These are phyloP conservation scores for Pseudonitzschia delicatissima DNA, from an alignment of 108 stramenopile species.

Conservation along the genomic window DNA sequence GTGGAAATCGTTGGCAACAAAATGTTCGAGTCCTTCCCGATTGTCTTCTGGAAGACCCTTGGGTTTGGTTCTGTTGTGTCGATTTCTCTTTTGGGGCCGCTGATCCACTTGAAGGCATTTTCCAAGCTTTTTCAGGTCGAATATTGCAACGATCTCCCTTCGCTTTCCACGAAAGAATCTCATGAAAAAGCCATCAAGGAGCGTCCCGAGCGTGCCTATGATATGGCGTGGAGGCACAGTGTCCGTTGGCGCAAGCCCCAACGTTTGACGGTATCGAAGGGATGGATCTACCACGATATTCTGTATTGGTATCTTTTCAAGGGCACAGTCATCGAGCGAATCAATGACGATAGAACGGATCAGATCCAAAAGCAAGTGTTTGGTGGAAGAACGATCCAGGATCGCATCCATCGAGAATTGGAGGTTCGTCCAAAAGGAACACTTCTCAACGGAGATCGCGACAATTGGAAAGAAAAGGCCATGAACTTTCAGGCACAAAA, in stretches of 20 bases:
- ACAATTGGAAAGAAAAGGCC: slow-evolving; percentile 40
- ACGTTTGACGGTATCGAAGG: slow-evolving; percentile 35
- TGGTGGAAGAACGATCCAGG: slow-evolving; percentile 3
- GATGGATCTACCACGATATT: slow-evolving; percentile 20
- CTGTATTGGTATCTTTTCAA: slow-evolving; percentile 37
- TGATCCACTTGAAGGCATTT: slow-evolving; percentile 2
- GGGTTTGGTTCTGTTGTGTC: background rate
- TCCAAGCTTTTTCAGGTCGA: background rate
- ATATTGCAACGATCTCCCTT: background rate
- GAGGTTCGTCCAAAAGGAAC: background rate
- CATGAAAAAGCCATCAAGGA: slow-evolving; percentile 16
- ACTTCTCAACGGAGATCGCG: background rate
- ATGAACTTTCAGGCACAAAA: slow-evolving; percentile 27
- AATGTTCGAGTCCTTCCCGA: background rate
- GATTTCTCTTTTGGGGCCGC: background rate
- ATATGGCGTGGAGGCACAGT: slow-evolving; percentile 50
- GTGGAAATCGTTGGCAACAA: background rate
- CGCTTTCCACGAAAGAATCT: background rate
- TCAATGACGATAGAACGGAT: background rate
- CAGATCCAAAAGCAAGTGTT: background rate
- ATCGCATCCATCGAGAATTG: background rate
- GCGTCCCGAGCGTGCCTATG: background rate
- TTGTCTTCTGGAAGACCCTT: slow-evolving; percentile 4
- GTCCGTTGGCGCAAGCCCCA: slow-evolving; percentile 60
- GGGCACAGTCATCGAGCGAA: background rate